phyloP scores from a whole-genome alignment of 148 eudicot species.

The Vaccinium macrocarpon region DNA sequence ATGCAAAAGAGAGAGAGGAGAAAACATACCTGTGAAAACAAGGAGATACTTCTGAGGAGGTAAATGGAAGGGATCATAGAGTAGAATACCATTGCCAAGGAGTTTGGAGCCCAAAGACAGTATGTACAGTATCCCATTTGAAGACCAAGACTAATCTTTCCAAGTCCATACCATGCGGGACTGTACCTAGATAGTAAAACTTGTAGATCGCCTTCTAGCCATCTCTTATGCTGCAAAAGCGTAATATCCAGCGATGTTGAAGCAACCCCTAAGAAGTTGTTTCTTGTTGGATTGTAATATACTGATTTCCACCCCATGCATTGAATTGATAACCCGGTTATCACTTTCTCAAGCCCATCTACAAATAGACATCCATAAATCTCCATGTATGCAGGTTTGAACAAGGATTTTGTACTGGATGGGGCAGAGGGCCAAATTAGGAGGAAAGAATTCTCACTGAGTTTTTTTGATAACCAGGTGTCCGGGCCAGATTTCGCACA shows the following conservation, averaged over 20 bases:
- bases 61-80: slow-evolving; percentile 59
- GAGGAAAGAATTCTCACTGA: no score
- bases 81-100: slow-evolving; percentile 55
- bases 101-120: slow-evolving; percentile 58
- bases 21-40: slow-evolving; percentile 64
- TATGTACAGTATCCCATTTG: slow-evolving; percentile 48
- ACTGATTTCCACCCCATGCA: slow-evolving; percentile 80
- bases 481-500: no score
- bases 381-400: no score
- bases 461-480: no score
- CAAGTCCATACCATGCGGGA: slow-evolving; percentile 56
- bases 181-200: slow-evolving; percentile 60
- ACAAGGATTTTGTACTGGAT: no score
- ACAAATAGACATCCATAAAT: slow-evolving; percentile 9
- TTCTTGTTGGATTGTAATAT: slow-evolving; percentile 46
- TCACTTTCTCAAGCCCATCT: slow-evolving; percentile 76
- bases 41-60: slow-evolving; percentile 46
- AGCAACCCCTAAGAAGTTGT: slow-evolving; percentile 55
- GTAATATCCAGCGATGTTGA: slow-evolving; percentile 52
- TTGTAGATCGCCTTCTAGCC: slow-evolving; percentile 82
- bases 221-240: slow-evolving; percentile 74
- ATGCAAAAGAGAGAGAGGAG: not conserved
- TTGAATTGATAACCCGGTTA: slow-evolving; percentile 75
- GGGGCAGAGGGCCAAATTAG: no score
- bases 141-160: slow-evolving; percentile 40